phyloP scores from a whole-genome alignment of 2,329 filamentous ascomycete genomes.

The Penicillium decumbens region DNA sequence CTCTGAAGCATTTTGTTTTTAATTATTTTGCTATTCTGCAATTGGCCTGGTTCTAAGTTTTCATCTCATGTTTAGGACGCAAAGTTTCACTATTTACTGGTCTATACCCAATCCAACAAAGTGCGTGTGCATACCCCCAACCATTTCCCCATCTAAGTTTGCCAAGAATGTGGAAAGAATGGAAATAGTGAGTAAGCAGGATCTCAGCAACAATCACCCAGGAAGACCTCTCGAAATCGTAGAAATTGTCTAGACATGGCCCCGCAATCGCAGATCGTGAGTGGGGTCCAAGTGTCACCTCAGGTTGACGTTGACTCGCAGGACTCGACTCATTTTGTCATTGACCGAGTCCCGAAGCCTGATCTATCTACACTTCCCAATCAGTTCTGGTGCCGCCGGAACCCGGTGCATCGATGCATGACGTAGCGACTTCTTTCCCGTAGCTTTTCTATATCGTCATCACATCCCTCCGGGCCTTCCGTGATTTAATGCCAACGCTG shows the following conservation, averaged over 20 bases:
- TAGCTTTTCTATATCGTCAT: slow-evolving; percentile 29
- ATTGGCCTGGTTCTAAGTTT: not conserved
- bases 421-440: slow-evolving; percentile 27
- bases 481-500: slow-evolving; percentile 24
- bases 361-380: not conserved
- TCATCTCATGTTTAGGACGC: not conserved
- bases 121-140: not conserved
- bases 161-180: not conserved
- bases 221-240: not conserved
- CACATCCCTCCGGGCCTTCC: slow-evolving; percentile 29
- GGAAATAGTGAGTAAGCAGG: not conserved
- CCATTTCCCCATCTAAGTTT: not conserved
- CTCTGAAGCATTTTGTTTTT: slow-evolving; percentile 5
- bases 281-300: not conserved
- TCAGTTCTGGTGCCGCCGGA: slow-evolving; percentile 10
- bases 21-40: not conserved
- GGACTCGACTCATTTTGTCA: slow-evolving; percentile 7
- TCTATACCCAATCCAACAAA: not conserved
- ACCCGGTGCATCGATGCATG: slow-evolving; percentile 26
- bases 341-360: slow-evolving; percentile 5
- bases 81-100: not conserved
- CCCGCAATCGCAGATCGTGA: not conserved
- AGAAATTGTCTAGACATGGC: not conserved
- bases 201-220: not conserved
- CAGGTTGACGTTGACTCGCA: not conserved